Evolutionary conservation across 164 flowering plant genomes (phyloP).

Genomic region (grape (Vitis vinifera)): DNA sequence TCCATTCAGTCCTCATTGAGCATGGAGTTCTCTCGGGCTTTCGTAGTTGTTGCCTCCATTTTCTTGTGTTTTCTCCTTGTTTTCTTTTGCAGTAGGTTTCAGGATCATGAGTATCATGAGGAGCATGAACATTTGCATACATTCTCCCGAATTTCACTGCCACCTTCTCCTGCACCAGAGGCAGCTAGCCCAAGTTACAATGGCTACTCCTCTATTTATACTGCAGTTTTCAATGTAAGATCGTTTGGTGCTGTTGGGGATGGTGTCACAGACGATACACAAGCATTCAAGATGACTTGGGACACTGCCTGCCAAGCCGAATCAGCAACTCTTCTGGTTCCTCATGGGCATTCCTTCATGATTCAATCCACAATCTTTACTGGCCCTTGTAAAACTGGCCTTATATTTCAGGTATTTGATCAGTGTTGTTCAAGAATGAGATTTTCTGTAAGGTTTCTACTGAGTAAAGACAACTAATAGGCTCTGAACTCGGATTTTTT

Average conservation of each 20-base stretch:
- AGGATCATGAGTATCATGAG: background rate
- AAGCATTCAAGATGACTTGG: slow-evolving; percentile 52
- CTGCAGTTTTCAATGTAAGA: slow-evolving; percentile 18
- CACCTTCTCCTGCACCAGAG: slow-evolving; percentile 22
- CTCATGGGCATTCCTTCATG: slow-evolving; percentile 28
- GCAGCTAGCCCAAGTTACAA: slow-evolving; percentile 2
- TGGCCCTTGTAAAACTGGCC: slow-evolving; percentile 35
- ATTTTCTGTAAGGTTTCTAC: background rate
- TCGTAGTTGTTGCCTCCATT: background rate
- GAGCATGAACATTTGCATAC: background rate
- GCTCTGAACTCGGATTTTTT: background rate
- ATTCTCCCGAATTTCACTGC: slow-evolving; percentile 7
- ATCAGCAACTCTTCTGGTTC: slow-evolving; percentile 27
- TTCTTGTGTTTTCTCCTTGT: background rate
- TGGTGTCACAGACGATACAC: slow-evolving; percentile 34
- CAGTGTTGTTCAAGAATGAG: no score
- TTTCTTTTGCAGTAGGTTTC: background rate
- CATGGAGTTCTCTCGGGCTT: background rate
- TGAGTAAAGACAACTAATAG: no score
- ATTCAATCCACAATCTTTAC: slow-evolving; percentile 38
- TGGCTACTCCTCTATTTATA: background rate
- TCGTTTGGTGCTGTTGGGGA: slow-evolving; percentile 39
- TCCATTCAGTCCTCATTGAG: background rate
- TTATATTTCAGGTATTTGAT: slow-evolving; percentile 12
- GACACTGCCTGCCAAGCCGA: slow-evolving; percentile 30